phyloP scores from a whole-genome alignment of 108 stramenopile species.

The Thalassiosira profunda region DNA sequence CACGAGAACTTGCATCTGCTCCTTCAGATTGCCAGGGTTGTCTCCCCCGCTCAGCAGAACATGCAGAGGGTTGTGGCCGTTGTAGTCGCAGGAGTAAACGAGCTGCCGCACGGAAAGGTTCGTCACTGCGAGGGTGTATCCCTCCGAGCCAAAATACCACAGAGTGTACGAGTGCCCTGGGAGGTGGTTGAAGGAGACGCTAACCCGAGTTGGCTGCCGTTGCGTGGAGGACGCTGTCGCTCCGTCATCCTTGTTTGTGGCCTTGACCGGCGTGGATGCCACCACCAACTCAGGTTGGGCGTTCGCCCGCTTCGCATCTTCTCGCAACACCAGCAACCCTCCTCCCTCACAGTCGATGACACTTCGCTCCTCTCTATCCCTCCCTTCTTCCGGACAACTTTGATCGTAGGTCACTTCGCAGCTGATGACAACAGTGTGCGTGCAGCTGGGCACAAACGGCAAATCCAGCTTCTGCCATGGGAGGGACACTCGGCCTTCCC shows the following conservation, averaged over 20 bases:
- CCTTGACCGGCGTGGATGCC: slow-evolving; percentile 11
- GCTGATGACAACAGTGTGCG: slow-evolving; percentile 42
- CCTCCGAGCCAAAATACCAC: slow-evolving; percentile 25
- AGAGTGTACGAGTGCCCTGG: slow-evolving; percentile 38
- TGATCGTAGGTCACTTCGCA: slow-evolving; percentile 29
- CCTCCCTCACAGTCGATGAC: no score
- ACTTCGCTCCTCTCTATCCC: no score
- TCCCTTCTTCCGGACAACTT: neutral
- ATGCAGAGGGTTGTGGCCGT: slow-evolving; percentile 41
- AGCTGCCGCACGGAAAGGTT: slow-evolving; percentile 41
- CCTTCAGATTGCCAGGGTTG: slow-evolving; percentile 18
- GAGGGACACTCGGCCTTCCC: slow-evolving; percentile 2
- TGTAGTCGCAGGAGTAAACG: slow-evolving; percentile 36
- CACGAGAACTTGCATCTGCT: slow-evolving; percentile 27
- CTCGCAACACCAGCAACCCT: slow-evolving; percentile 36
- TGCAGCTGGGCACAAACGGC: slow-evolving; percentile 30
- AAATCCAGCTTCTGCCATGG: slow-evolving; percentile 42
- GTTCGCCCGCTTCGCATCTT: slow-evolving; percentile 16
- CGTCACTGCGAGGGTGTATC: slow-evolving; percentile 20
- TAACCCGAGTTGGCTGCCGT: no score
- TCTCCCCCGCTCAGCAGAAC: slow-evolving; percentile 32
- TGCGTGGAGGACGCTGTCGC: neutral
- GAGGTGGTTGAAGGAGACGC: slow-evolving; percentile 21
- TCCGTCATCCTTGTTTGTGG: no score
- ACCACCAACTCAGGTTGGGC: slow-evolving; percentile 12